phyloP scores from a whole-genome alignment of 495 filamentous ascomycete genomes.

The Penicillium antarcticum region DNA sequence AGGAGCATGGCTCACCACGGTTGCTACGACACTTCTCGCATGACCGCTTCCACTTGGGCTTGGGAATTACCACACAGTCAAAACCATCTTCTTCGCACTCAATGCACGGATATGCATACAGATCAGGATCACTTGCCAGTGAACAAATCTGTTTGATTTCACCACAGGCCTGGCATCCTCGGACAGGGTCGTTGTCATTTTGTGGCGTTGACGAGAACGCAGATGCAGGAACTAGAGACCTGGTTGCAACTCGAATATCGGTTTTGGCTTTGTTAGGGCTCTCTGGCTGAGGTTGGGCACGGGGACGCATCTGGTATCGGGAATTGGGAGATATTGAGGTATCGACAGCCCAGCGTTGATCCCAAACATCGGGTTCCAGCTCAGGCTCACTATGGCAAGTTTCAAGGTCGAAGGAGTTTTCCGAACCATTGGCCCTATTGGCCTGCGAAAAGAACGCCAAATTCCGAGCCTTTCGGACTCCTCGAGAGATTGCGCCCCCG shows the following conservation, averaged over 20 bases:
- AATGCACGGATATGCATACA: neutral
- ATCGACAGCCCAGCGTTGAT: neutral
- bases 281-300: neutral
- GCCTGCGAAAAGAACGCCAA: neutral
- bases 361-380: neutral
- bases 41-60: slow-evolving; percentile 1
- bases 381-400: neutral
- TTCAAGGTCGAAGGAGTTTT: neutral
- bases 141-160: neutral
- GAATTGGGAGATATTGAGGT: neutral
- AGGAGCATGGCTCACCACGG: neutral
- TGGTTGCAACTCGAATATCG: neutral
- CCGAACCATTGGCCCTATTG: neutral
- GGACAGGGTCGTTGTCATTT: neutral
- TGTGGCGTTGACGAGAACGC: neutral
- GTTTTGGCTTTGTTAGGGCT: neutral
- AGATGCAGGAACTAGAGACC: too few relatives aligned
- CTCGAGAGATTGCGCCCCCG: too few relatives aligned
- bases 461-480: neutral
- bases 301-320: neutral
- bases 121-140: neutral
- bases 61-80: neutral
- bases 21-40: neutral
- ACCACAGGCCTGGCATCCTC: neutral
- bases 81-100: neutral